phyloP scores from a whole-genome alignment of 257 asterid species.

The Ballota nigra region DNA sequence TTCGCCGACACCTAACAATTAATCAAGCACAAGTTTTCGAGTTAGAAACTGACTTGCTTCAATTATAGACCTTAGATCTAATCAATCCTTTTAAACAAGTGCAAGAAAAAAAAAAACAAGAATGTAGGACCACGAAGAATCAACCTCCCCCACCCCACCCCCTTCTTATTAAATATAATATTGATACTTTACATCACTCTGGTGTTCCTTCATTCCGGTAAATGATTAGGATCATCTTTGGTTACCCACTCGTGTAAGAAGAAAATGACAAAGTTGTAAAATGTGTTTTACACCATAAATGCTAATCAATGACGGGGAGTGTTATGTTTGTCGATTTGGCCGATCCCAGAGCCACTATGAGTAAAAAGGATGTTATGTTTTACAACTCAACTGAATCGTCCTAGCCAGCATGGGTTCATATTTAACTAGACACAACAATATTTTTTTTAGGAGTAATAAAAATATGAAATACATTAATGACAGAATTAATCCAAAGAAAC shows the following conservation, averaged over 20 bases:
- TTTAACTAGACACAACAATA: too few species aligned
- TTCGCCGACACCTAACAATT: constrained; percentile 50
- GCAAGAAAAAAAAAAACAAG: not conserved
- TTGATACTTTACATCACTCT: not conserved
- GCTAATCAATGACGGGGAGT: not conserved
- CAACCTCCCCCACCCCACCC: not conserved
- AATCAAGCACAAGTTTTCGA: not conserved
- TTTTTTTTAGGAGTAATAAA: not conserved
- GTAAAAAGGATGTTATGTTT: too few species aligned
- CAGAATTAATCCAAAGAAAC: not conserved
- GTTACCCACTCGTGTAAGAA: not conserved
- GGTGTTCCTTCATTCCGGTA: not conserved
- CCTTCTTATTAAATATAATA: not conserved
- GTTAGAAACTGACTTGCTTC: not conserved
- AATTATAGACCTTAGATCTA: not conserved
- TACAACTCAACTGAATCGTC: not conserved
- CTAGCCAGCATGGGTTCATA: not conserved
- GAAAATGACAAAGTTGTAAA: not conserved
- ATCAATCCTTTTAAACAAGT: not conserved
- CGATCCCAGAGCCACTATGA: too few species aligned
- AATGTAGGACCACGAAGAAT: not conserved
- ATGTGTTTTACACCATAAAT: not conserved
- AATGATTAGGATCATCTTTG: not conserved
- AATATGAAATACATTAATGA: not conserved
- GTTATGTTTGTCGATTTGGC: too few species aligned